A percentile compares a stretch with the other conserved stretches of the same genome.
These are phyloP conservation scores for Pholiota molesta DNA, from an alignment of 768 basidiomycete species.

Conservation along the genomic window DNA sequence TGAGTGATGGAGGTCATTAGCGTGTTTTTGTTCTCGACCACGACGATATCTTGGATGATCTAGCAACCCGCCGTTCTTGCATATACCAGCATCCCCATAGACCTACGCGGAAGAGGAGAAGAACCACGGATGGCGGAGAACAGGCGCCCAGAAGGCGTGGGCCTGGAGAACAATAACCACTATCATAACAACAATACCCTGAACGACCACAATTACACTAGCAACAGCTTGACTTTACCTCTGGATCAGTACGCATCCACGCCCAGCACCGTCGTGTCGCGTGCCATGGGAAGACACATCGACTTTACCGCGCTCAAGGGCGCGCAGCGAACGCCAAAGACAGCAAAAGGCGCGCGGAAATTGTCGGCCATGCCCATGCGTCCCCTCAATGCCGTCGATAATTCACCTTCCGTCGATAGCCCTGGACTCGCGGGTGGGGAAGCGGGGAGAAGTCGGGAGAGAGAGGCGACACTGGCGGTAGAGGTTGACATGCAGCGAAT, in stretches of 20 bases:
- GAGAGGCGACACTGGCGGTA: conserved; percentile 7
- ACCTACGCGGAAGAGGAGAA: background rate
- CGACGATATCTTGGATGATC: background rate
- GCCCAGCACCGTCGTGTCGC: background rate
- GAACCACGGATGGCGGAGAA: background rate
- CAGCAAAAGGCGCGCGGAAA: background rate
- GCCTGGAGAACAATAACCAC: background rate
- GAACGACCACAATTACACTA: background rate
- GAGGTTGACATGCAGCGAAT: conserved; percentile 29
- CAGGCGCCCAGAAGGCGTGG: background rate
- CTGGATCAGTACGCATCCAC: background rate
- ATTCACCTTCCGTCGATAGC: background rate
- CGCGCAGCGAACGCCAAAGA: background rate
- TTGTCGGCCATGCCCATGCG: background rate
- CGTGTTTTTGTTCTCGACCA: background rate
- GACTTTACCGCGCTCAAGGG: background rate
- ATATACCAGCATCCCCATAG: background rate
- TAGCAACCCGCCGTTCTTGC: background rate
- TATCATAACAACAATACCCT: background rate
- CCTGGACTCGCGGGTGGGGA: background rate
- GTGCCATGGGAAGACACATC: background rate
- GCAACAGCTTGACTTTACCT: background rate
- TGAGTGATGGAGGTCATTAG: background rate
- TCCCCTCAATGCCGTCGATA: background rate
- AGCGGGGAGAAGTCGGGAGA: background rate